Base-by-base conservation (phyloP, 306 rosid species). In the Cyclanthera cordifolia region DNA sequence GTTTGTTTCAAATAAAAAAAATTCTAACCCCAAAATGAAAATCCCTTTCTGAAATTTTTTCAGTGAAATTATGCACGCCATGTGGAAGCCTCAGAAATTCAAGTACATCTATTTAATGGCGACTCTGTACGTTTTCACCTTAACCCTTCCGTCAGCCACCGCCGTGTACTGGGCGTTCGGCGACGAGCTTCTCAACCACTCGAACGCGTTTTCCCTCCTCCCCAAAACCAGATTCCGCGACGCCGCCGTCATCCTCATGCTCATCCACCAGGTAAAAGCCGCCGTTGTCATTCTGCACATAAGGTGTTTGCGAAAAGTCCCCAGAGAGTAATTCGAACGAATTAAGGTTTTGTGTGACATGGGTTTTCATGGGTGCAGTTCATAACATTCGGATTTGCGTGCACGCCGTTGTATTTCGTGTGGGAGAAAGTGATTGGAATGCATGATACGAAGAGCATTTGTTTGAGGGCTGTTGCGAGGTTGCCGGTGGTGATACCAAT, bases 21-120 rank as follows among this genome's bases (percentile, higher is more conserved):
- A n/a, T 0, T 45, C 13, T 45, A 45, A 45, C 32, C 15, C 32
- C 6, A 50, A 41, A 41, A 7, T 50, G n/a, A n/a, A n/a, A n/a
- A n/a, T n/a, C n/a, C n/a, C n/a, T n/a, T n/a, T n/a, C 10, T 4
- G 4, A 4, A 51, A 28, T 37, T 23, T 3, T 77, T 79, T 48
- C 95, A 94, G 99, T 64, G 99, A 94, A 79, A 88, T 90, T 28
- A 94, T 94, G 99, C 99, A 94, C 25, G 99, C 99, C 55, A 94
- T 94, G 99, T 94, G 99, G 99, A 94, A 90, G 86, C 99, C 99
- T 9, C 90, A 90, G 82, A 94, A 90, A 50, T 94, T 94, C 87
- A 90, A 94, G 84, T 90, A 79, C 87, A 90, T 94, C 34, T 94
- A 94, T 77, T 74, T 90, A 78, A 14, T 81, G 73, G 99, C 99